Percentiles rank a stretch among this genome's conserved stretches.
Evolutionary conservation across 352 stramenopile genomes (phyloP).

Genomic region (Phytophthora hibernalis): DNA sequence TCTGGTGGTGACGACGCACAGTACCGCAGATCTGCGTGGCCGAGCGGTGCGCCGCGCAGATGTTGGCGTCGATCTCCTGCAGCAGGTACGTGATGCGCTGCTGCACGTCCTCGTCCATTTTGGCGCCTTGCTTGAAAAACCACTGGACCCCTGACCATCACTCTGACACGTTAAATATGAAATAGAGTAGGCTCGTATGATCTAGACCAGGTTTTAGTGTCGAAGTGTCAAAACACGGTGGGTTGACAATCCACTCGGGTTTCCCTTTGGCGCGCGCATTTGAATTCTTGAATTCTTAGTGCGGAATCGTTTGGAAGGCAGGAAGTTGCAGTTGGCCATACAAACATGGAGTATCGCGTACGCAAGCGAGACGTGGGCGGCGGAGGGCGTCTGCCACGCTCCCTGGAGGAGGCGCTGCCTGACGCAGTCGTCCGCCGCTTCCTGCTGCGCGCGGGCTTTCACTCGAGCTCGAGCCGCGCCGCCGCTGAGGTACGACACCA

Average conservation of each 20-base stretch:
- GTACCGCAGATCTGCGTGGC: slow-evolving; percentile 80
- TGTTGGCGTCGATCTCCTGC: slow-evolving; percentile 87
- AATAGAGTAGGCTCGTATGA: not conserved
- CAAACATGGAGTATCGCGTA: slow-evolving; percentile 59
- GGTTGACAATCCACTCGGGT: not conserved
- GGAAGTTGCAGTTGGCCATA: slow-evolving; percentile 18
- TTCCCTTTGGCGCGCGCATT: slow-evolving; percentile 19
- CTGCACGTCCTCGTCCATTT: slow-evolving; percentile 80
- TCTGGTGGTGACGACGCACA: slow-evolving; percentile 76
- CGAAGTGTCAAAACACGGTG: not conserved
- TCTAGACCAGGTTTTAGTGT: not conserved
- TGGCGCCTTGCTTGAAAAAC: slow-evolving; percentile 38
- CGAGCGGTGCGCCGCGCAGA: slow-evolving; percentile 78
- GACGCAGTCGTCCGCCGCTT: slow-evolving; percentile 72
- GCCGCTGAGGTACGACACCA: slow-evolving; percentile 51
- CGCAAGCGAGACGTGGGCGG: slow-evolving; percentile 50
- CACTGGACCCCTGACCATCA: slow-evolving; percentile 22
- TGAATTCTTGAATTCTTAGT: slow-evolving; percentile 33
- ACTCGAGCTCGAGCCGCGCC: slow-evolving; percentile 48
- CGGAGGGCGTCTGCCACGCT: slow-evolving; percentile 19
- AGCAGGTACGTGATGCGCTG: slow-evolving; percentile 87
- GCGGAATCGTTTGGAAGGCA: slow-evolving; percentile 28
- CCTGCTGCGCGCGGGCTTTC: slow-evolving; percentile 73
- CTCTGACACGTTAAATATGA: slow-evolving; percentile 5
- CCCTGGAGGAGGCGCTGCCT: slow-evolving; percentile 45